Conservation (phyloP, 2,329 filamentous ascomycete species). For the Blastomyces gilchristii region DNA sequence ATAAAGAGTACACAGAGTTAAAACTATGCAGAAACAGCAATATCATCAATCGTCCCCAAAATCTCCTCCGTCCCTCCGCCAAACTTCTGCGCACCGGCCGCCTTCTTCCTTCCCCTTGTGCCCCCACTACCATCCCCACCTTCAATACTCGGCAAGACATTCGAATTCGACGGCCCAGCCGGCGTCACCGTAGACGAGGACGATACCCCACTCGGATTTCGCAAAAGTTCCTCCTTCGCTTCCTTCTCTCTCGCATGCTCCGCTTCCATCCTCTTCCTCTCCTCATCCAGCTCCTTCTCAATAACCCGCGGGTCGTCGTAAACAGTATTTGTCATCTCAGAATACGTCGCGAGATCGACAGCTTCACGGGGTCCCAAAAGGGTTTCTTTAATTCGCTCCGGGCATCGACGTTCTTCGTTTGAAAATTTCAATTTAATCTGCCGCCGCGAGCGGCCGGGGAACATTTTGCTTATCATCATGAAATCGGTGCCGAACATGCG, state of each 20-base stretch:
- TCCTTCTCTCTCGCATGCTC: slow-evolving; percentile 37
- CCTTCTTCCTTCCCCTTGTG: slow-evolving; percentile 21
- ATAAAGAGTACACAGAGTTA: not conserved
- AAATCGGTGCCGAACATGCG: slow-evolving; percentile 57
- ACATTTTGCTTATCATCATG: slow-evolving; percentile 53
- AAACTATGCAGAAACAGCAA: slow-evolving; percentile 3
- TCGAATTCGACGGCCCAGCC: slow-evolving; percentile 16
- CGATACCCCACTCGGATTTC: slow-evolving; percentile 30
- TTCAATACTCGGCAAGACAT: slow-evolving; percentile 24
- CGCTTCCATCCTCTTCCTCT: slow-evolving; percentile 38
- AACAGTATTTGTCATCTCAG: slow-evolving; percentile 37
- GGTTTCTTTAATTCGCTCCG: slow-evolving; percentile 43
- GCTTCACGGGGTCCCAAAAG: slow-evolving; percentile 38
- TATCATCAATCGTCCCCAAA: slow-evolving; percentile 29
- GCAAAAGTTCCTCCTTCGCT: slow-evolving; percentile 35
- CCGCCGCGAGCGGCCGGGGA: slow-evolving; percentile 48
- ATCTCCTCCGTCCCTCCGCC: slow-evolving; percentile 34
- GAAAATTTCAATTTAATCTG: slow-evolving; percentile 55
- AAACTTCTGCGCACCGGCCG: slow-evolving; percentile 14
- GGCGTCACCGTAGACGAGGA: not conserved
- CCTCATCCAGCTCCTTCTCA: slow-evolving; percentile 35
- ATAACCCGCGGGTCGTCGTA: slow-evolving; percentile 34
- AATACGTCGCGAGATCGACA: slow-evolving; percentile 37
- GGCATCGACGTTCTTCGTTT: slow-evolving; percentile 49
- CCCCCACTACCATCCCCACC: slow-evolving; percentile 19